Evolutionary conservation across 2,329 filamentous ascomycete species (phyloP).

Genomic region (Pseudogymnoascus sp.): DNA sequence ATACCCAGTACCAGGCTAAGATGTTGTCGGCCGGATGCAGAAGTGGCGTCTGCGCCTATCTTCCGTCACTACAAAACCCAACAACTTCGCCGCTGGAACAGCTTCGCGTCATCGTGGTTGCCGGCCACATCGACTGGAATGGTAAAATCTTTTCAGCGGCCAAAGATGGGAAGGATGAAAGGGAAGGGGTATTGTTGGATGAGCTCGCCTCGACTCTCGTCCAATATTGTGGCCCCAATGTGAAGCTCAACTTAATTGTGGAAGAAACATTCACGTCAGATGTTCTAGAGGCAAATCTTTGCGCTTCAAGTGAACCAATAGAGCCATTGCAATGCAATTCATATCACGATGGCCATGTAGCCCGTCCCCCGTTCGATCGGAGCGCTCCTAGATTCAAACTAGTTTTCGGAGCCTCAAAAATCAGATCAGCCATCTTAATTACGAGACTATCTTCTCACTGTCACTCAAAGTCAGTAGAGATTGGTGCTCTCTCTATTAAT

Average conservation of each 20-base stretch:
- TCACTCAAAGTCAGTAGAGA: not conserved
- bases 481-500: not conserved
- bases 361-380: no score
- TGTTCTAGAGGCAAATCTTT: not conserved
- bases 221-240: not conserved
- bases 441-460: not conserved
- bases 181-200: not conserved
- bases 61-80: not conserved
- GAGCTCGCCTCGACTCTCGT: not conserved
- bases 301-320: not conserved
- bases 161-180: not conserved
- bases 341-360: not conserved
- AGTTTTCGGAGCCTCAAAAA: not conserved
- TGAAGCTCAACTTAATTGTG: not conserved
- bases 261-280: not conserved
- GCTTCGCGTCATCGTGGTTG: not conserved
- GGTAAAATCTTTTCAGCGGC: not conserved
- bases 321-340: not conserved
- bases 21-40: not conserved
- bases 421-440: not conserved
- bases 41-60: not conserved
- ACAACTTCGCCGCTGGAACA: not conserved
- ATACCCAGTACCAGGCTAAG: rapidly evolving
- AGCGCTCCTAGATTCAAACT: not conserved
- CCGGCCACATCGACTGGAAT: not conserved